Conservation (phyloP, 805 yeast species). For the Ogataea methanolica region DNA sequence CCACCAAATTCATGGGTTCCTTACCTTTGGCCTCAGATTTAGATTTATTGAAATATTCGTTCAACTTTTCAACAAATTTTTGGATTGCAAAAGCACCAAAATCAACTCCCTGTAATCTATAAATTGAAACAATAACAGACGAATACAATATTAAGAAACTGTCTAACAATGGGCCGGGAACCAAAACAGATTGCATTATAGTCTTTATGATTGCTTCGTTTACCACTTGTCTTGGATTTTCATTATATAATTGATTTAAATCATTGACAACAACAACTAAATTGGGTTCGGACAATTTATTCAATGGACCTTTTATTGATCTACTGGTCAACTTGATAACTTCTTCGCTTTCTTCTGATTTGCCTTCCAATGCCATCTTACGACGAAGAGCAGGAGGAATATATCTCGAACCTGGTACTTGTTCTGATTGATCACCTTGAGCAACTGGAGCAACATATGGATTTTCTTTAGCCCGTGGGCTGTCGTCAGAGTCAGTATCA, state of each 20-base stretch:
- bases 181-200: constrained; percentile 57
- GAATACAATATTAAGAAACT: constrained; percentile 78
- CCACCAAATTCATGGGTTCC: constrained; percentile 49
- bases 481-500: constrained; percentile 18
- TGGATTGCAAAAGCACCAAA: constrained; percentile 88
- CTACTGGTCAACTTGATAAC: constrained; percentile 49
- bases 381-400: constrained; percentile 85
- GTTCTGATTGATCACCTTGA: constrained; percentile 12
- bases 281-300: constrained; percentile 86
- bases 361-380: constrained; percentile 34
- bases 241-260: constrained; percentile 55
- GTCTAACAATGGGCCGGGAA: constrained; percentile 67
- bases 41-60: constrained; percentile 32
- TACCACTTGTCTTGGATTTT: constrained; percentile 75
- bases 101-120: constrained; percentile 76
- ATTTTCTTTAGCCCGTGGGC: constrained; percentile 50
- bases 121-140: constrained; percentile 68
- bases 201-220: constrained; percentile 63
- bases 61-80: constrained; percentile 66
- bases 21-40: constrained; percentile 26
- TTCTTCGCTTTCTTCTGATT: constrained; percentile 38
- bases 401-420: constrained; percentile 41
- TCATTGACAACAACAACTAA: constrained; percentile 65
- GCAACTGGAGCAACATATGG: constrained; percentile 66
- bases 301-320: constrained; percentile 75